Conservation (phyloP, 2,329 filamentous ascomycete genomes). For the Neophaeococcomyces mojaviensis region DNA sequence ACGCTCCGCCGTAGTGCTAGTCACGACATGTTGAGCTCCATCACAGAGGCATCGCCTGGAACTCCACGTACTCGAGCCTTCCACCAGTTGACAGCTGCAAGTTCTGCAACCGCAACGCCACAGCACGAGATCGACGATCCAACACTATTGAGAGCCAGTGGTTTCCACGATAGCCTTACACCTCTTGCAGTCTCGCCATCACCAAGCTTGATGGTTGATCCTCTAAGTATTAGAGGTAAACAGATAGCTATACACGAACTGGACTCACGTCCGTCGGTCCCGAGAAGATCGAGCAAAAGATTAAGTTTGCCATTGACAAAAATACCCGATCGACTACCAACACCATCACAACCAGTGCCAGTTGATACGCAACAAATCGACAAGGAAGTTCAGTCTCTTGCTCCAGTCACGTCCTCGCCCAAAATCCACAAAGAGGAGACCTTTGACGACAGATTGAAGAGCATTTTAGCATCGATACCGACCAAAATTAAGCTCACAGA, state of each 20-base stretch:
- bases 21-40: slow-evolving; percentile 16
- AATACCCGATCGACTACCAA: slow-evolving; percentile 8
- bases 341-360: neutral
- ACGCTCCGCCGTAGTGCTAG: slow-evolving; percentile 16
- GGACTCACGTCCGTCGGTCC: slow-evolving; percentile 12
- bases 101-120: slow-evolving; percentile 15
- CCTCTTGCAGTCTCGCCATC: slow-evolving; percentile 14
- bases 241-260: neutral
- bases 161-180: slow-evolving; percentile 2
- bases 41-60: slow-evolving; percentile 12
- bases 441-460: slow-evolving; percentile 72
- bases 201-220: slow-evolving; percentile 16
- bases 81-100: slow-evolving; percentile 20
- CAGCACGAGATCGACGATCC: slow-evolving; percentile 22
- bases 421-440: slow-evolving; percentile 33
- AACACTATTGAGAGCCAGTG: neutral
- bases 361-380: neutral
- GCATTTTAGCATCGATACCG: slow-evolving; percentile 69
- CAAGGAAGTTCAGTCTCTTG: neutral
- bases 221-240: slow-evolving; percentile 8
- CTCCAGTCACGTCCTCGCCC: neutral
- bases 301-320: slow-evolving; percentile 13
- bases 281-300: slow-evolving; percentile 24
- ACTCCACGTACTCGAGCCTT: slow-evolving; percentile 15
- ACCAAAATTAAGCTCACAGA: slow-evolving; percentile 64